Conservation (phyloP, 2,329 filamentous ascomycete species). For the Fusarium xylarioides region DNA sequence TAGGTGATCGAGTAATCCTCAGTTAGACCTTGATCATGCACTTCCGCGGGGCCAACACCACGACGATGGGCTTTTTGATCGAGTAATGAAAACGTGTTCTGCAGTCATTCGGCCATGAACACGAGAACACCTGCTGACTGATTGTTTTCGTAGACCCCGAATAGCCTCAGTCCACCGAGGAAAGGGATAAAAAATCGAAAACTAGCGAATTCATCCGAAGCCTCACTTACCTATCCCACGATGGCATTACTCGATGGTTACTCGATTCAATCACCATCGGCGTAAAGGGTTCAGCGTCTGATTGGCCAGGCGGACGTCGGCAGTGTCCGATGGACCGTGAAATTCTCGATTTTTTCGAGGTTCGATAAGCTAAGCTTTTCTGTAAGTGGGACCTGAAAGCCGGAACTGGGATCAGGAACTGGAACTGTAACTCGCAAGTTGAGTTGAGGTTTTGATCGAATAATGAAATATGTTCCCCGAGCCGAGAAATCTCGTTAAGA, state of each 20-base stretch:
- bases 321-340: slow-evolving; percentile 40
- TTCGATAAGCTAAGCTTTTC: slow-evolving; percentile 21
- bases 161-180: neutral
- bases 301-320: slow-evolving; percentile 41
- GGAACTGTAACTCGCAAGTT: too few relatives aligned
- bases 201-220: neutral
- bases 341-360: neutral
- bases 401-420: neutral
- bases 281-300: slow-evolving; percentile 13
- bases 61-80: slow-evolving; percentile 16
- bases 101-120: slow-evolving; percentile 11
- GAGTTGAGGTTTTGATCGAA: slow-evolving; percentile 21
- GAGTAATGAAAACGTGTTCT: slow-evolving; percentile 21
- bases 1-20: slow-evolving; percentile 7
- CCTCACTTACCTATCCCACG: neutral
- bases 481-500: slow-evolving; percentile 23
- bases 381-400: slow-evolving; percentile 17
- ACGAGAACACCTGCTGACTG: slow-evolving; percentile 17
- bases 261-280: slow-evolving; percentile 55
- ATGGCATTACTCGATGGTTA: slow-evolving; percentile 55
- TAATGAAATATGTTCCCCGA: slow-evolving; percentile 18
- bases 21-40: slow-evolving; percentile 1
- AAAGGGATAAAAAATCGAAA: neutral
- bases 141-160: neutral
- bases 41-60: slow-evolving; percentile 15